phyloP scores from a whole-genome alignment of 169 alveolate species.

The Plasmodium vivax region DNA sequence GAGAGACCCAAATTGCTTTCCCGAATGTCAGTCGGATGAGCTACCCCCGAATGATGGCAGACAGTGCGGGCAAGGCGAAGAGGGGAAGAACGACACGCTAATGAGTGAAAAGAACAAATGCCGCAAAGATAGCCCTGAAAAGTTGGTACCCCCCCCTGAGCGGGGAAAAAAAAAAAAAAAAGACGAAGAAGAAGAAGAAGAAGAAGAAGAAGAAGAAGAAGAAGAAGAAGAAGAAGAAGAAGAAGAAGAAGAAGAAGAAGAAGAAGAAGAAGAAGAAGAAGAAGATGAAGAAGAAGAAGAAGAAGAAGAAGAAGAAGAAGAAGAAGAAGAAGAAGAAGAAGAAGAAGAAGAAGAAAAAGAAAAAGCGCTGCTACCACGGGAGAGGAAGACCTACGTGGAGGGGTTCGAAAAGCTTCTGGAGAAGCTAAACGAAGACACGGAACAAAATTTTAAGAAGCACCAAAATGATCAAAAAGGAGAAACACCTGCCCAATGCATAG shows the following conservation, averaged over 20 bases:
- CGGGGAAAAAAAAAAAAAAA: not conserved
- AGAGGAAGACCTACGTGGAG: not conserved
- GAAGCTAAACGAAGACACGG: not conserved
- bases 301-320: too few species aligned
- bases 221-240: too few species aligned
- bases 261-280: too few species aligned
- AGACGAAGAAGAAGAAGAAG: too few species aligned
- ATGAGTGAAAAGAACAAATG: not conserved
- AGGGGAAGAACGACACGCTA: not conserved
- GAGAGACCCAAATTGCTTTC: slow-evolving; percentile 2
- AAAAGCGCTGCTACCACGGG: not conserved
- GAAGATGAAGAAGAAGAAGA: too few species aligned
- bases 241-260: too few species aligned
- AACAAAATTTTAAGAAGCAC: not conserved
- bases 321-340: too few species aligned
- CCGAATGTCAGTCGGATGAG: not conserved
- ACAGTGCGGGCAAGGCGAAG: not conserved
- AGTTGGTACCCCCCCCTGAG: not conserved
- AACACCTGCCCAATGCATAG: not conserved
- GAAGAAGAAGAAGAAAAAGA: too few species aligned
- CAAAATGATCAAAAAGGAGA: slow-evolving; percentile 7
- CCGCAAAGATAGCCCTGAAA: not conserved
- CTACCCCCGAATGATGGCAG: not conserved
- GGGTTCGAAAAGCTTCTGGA: slow-evolving; percentile 20
- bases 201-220: too few species aligned